These are phyloP conservation scores for Dactylorhiza incarnata DNA, from an alignment of 106 monocot species.

Conservation along the genomic window DNA sequence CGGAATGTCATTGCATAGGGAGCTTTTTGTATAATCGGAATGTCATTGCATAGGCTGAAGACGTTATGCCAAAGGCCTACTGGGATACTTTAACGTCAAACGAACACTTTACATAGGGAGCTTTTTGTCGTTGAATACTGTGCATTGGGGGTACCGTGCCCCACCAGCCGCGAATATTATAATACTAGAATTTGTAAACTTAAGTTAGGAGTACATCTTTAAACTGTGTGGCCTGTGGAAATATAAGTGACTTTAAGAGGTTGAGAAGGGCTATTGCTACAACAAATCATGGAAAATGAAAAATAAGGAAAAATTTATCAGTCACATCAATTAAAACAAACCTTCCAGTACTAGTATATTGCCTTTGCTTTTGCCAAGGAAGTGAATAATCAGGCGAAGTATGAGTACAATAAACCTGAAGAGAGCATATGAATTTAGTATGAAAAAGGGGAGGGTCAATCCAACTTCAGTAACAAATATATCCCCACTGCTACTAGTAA, in stretches of 20 bases:
- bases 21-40: no score
- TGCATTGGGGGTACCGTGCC: no score
- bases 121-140: no score
- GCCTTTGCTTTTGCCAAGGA: constrained; percentile 98
- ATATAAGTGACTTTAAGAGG: neutral
- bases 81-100: no score
- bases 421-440: constrained; percentile 1
- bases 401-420: constrained; percentile 90
- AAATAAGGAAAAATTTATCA: neutral
- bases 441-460: neutral
- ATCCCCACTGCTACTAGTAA: neutral
- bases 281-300: neutral
- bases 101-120: no score
- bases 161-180: no score
- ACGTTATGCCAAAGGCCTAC: no score
- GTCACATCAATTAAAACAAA: constrained; percentile 18
- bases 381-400: constrained; percentile 89
- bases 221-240: neutral
- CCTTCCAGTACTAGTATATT: constrained; percentile 89
- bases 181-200: no score
- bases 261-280: neutral
- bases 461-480: neutral
- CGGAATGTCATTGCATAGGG: no score
- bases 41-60: no score
- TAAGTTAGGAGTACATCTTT: no score